Base-by-base conservation (phyloP, 805 yeast species). In the Tetrapisispora arboricola region DNA sequence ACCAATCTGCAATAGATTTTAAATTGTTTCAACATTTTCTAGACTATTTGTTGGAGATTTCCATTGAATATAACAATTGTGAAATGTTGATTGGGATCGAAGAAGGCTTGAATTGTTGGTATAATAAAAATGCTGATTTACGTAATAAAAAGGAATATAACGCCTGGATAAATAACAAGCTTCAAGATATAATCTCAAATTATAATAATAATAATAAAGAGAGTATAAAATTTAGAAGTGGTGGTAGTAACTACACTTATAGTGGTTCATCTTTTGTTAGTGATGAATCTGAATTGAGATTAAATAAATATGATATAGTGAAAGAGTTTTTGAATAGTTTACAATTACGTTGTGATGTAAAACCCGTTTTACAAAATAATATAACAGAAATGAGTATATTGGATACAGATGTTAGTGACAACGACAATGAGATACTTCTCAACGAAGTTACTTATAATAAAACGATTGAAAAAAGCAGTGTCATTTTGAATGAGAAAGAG, bases 21-120 rank as follows among this genome's bases (percentile, higher is more conserved):
- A 12, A 27, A 13, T 19, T 19, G 4, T 18, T 48, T 7, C 39
- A 32, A 16, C 24, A 35, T 5, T 26, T 32, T 17, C 20, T 49
- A 20, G 44, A 44, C 13, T 16, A 33, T n/a, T 39, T 49, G 11
- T 39, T 49, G 12, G 42, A 44, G 5, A 39, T 43, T 29, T 43
- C 50, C 2, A 37, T 47, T 12, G 50, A 49, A 34, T 40, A 46
- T n/a, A 32, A 40, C 16, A 40, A 46, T 11, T 45, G 47, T 10
- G 52, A 49, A 28, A 49, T 49, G 29, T 38, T 49, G 45, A 47
- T 49, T 12, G 50, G 50, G 3, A 28, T 46, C 3, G 47, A 44
- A 12, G 37, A 40, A 7, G 11, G 26, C 10, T 21, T 46, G 17
- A 37, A 32, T 20, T 26, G 29, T 10, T 47, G 52, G 50, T 41